Evolutionary conservation across 129 eudicot species (phyloP), one percentile per base, ranked within the genome.

Genomic region (Heracleum sosnowskyi): DNA sequence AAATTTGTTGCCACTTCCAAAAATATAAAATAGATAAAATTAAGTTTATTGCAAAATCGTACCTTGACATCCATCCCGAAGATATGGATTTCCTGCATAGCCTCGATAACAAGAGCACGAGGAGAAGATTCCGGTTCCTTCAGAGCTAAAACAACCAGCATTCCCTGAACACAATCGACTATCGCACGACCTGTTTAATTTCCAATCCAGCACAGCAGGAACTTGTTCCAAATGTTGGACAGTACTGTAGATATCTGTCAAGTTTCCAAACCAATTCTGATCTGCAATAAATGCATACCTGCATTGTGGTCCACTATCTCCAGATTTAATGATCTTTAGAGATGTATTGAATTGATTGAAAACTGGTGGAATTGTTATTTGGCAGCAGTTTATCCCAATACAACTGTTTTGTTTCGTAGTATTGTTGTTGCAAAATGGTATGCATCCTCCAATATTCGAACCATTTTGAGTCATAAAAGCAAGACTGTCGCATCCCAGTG

Each of bases 401-500:
- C 80, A 77, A 37, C 40, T 33, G 28, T 36, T 39, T 1, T 60
- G 37, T 3, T 24, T n/a, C 1, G 36, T 5, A 46, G 63, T 46
- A 13, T n/a, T n/a, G n/a, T 0, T 7, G 9, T 37, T 57, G 53
- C 80, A 77, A 10, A 77, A 60, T 39, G 80, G n/a, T 57, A 62
- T 13, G 57, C 80, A 77, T 39, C 55, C 79, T 39, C 55, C 79
- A 40, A 62, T 28, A 35, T 18, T 16, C 1, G 7, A 16, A 4
- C 8, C 73, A 16, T 36, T 12, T 49, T 12, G 12, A 16, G 37
- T 22, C 24, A 60, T 37, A 24, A 77, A 12, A 17, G 79, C 79
- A 41, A 77, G 72, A 47, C 7, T 77, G 39, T 77, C 37, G 13
- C 79, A 77, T n/a, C 79, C 79, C 49, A 77, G 26, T 37, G 72